Conservation (phyloP, 768 basidiomycete genomes). For the Tremella mesenterica region DNA sequence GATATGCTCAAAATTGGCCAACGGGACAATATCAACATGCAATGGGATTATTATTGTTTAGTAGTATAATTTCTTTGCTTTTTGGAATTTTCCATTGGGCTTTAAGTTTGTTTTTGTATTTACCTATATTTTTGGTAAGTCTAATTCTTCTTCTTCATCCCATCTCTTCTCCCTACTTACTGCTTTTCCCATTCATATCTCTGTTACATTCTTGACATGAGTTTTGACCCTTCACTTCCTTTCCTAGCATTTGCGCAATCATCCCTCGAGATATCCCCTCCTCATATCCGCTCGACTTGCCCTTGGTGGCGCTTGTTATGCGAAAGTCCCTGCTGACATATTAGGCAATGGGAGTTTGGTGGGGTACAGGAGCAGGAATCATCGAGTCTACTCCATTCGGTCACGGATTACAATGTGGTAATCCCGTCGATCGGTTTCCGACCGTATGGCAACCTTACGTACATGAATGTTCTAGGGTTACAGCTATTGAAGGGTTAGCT, state of each 20-base stretch:
- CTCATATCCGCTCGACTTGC: not conserved
- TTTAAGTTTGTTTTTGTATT: conserved; percentile 10
- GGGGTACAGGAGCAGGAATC: conserved; percentile 31
- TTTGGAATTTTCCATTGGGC: conserved; percentile 31
- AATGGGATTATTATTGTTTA: conserved; percentile 25
- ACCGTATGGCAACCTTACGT: conserved; percentile 13
- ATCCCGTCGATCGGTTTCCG: conserved; percentile 19
- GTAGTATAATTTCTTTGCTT: conserved; percentile 18
- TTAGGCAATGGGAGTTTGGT: conserved; percentile 22
- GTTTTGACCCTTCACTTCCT: too few relatives aligned
- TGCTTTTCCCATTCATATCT: not conserved
- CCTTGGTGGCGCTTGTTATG: not conserved
- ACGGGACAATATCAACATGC: conserved; percentile 18
- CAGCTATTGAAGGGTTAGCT: conserved; percentile 29
- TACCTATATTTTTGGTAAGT: conserved; percentile 25
- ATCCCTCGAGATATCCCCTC: not conserved
- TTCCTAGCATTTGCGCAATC: not conserved
- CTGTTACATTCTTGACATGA: not conserved
- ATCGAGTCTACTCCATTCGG: conserved; percentile 28
- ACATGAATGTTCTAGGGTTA: conserved; percentile 18
- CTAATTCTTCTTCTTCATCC: not conserved
- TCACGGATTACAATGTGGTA: conserved; percentile 27
- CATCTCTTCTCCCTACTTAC: not conserved
- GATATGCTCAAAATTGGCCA: conserved; percentile 13
- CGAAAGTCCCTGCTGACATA: not conserved